phyloP scores from a whole-genome alignment of 2,329 filamentous ascomycete genomes.

The Cytospora piceicola region DNA sequence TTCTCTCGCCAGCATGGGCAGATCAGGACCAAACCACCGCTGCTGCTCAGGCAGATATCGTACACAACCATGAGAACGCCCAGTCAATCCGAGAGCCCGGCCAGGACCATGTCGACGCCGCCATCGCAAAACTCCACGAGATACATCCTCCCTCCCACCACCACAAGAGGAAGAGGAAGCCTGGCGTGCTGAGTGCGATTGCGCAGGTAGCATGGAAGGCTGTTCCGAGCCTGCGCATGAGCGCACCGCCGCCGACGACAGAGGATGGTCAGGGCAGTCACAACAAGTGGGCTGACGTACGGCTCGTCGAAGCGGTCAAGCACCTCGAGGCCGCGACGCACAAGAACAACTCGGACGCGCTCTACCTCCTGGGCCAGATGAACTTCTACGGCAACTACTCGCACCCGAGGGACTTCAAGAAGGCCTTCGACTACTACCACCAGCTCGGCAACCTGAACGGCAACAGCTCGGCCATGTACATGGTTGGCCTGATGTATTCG shows the following conservation, averaged over 20 bases:
- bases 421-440: slow-evolving; percentile 81
- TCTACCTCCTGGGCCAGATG: slow-evolving; percentile 89
- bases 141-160: slow-evolving; percentile 49
- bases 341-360: slow-evolving; percentile 75
- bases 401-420: slow-evolving; percentile 78
- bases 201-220: slow-evolving; percentile 52
- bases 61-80: slow-evolving; percentile 26
- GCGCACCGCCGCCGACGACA: slow-evolving; percentile 51
- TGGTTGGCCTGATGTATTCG: slow-evolving; percentile 94
- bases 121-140: slow-evolving; percentile 54
- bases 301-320: slow-evolving; percentile 55
- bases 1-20: slow-evolving; percentile 43
- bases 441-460: slow-evolving; percentile 75
- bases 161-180: slow-evolving; percentile 48
- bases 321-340: slow-evolving; percentile 57
- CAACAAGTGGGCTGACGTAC: slow-evolving; percentile 44
- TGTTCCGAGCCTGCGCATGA: slow-evolving; percentile 55
- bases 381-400: slow-evolving; percentile 97
- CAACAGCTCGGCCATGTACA: slow-evolving; percentile 91
- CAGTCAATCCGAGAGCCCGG: slow-evolving; percentile 41
- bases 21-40: slow-evolving; percentile 42
- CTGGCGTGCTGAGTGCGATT: slow-evolving; percentile 48
- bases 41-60: slow-evolving; percentile 24
- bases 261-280: slow-evolving; percentile 35
- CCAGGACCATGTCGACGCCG: slow-evolving; percentile 57